Evolutionary conservation across 345 rosid genomes (phyloP).

Genomic region (Populus pruinosa): DNA sequence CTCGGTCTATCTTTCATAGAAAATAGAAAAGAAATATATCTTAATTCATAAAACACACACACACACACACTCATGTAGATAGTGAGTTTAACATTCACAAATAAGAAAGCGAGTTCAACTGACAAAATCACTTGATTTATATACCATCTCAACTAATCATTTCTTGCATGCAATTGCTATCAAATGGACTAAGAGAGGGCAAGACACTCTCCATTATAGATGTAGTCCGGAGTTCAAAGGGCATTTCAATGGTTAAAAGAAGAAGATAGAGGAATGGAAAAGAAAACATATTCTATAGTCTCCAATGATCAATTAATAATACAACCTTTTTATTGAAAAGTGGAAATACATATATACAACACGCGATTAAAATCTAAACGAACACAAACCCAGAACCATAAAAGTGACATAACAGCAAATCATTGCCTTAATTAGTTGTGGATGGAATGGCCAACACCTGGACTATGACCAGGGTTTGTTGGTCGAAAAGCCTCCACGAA

Average conservation of each 20-base stretch:
- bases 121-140: too few relatives aligned
- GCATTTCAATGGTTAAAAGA: not conserved
- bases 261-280: not conserved
- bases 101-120: not conserved
- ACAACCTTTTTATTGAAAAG: too few relatives aligned
- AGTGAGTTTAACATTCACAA: too few relatives aligned
- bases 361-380: not conserved
- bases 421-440: constrained; percentile 12
- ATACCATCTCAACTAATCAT: not conserved
- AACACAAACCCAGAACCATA: not conserved
- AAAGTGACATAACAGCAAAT: not conserved
- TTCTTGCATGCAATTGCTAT: not conserved
- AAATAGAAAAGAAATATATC: too few relatives aligned
- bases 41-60: too few relatives aligned
- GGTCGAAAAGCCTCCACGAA: constrained; percentile 17
- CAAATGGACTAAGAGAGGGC: not conserved
- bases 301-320: too few relatives aligned
- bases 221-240: not conserved
- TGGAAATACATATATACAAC: not conserved
- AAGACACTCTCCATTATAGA: too few relatives aligned
- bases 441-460: constrained; percentile 47
- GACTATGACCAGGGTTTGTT: constrained; percentile 21
- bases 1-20: too few relatives aligned
- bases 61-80: too few relatives aligned
- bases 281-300: too few relatives aligned